A percentile compares a stretch with the other conserved stretches of the same genome.
These are phyloP conservation scores for Rhodamnia argentea DNA, from an alignment of 345 rosid species.

Conservation along the genomic window DNA sequence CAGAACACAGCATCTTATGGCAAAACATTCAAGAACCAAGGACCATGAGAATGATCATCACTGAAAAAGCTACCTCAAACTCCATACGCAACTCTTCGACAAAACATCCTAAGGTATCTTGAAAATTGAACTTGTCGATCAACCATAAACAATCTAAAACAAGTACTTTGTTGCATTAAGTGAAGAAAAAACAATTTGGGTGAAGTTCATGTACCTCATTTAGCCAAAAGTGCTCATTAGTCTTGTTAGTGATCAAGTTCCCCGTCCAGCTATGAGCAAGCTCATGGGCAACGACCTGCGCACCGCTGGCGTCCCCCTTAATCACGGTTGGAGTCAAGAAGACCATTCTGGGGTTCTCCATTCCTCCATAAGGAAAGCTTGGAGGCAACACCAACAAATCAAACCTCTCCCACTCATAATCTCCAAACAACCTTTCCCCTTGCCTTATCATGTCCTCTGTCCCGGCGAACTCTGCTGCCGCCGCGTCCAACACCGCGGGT, in stretches of 20 bases:
- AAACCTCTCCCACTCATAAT: conserved; percentile 83
- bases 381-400: conserved; percentile 86
- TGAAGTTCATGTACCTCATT: conserved; percentile 53
- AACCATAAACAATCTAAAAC: not conserved
- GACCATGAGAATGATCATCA: not conserved
- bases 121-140: not conserved
- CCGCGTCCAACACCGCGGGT: conserved; percentile 45
- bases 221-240: conserved; percentile 91
- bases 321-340: conserved; percentile 88
- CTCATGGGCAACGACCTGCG: conserved; percentile 86
- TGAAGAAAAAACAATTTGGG: not conserved
- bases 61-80: not conserved
- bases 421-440: conserved; percentile 73
- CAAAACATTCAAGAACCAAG: not conserved
- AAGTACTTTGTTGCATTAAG: not conserved
- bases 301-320: conserved; percentile 83
- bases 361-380: conserved; percentile 88
- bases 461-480: conserved; percentile 77
- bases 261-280: conserved; percentile 97
- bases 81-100: not conserved
- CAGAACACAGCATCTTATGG: not conserved
- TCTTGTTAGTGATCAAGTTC: conserved; percentile 76
- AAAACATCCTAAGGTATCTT: not conserved
- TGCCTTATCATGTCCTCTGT: conserved; percentile 86
- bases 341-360: conserved; percentile 91